Conservation (phyloP, 768 basidiomycete genomes). For the Polyporus arcularius region DNA sequence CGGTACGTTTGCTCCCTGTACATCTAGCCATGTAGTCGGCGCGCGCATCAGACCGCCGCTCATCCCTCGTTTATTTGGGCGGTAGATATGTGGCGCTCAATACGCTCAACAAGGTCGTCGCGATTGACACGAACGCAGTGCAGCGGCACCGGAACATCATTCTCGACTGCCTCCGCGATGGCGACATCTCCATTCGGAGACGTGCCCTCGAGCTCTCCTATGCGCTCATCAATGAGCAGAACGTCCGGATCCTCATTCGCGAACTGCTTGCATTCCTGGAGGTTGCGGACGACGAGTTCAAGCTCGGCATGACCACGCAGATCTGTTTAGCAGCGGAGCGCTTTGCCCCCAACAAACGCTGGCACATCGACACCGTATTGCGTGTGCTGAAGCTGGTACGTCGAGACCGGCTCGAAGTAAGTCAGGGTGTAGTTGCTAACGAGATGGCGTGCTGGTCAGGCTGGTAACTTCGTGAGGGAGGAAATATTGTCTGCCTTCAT, state of each 20-base stretch:
- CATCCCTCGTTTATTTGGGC: neutral
- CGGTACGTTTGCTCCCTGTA: slow-evolving; percentile 54
- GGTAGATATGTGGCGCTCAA: slow-evolving; percentile 94
- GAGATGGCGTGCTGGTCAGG: slow-evolving; percentile 46
- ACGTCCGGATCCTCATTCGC: slow-evolving; percentile 88
- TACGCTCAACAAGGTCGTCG: slow-evolving; percentile 96
- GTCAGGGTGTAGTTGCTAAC: neutral
- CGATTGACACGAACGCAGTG: slow-evolving; percentile 97
- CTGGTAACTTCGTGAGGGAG: slow-evolving; percentile 96
- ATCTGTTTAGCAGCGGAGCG: slow-evolving; percentile 94
- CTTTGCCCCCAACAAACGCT: slow-evolving; percentile 96
- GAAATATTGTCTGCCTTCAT: slow-evolving; percentile 96
- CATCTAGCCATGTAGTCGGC: neutral
- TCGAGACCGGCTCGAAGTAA: slow-evolving; percentile 11
- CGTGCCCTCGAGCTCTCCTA: slow-evolving; percentile 97
- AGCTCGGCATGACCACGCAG: slow-evolving; percentile 96
- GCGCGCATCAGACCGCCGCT: neutral
- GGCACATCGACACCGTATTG: slow-evolving; percentile 98
- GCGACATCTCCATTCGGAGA: slow-evolving; percentile 96
- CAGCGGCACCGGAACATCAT: slow-evolving; percentile 98
- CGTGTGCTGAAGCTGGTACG: slow-evolving; percentile 87
- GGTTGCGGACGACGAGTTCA: slow-evolving; percentile 98
- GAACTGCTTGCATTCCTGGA: slow-evolving; percentile 96
- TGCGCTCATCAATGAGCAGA: slow-evolving; percentile 93
- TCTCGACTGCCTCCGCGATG: slow-evolving; percentile 98